These are phyloP conservation scores for Lachnellula suecica DNA, from an alignment of 2,329 filamentous ascomycete species.

Conservation along the genomic window DNA sequence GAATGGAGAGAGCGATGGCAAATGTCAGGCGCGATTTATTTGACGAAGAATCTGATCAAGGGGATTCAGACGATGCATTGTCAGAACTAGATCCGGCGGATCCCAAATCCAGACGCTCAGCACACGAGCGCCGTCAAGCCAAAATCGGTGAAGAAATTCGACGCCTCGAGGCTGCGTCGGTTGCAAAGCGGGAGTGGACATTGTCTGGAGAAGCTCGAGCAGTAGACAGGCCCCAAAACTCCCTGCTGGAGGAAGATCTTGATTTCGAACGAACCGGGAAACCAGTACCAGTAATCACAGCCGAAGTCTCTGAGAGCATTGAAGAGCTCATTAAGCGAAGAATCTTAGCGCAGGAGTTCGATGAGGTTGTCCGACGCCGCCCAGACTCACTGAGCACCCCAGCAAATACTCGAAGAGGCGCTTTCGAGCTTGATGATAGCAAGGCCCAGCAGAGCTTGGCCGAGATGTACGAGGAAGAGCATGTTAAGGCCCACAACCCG, in stretches of 20 bases:
- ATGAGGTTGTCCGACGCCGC: conserved; percentile 81
- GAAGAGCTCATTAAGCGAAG: conserved; percentile 93
- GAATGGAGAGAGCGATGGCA: conserved; percentile 80
- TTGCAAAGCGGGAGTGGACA: conserved; percentile 89
- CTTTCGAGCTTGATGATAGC: conserved; percentile 75
- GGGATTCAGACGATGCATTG: conserved; percentile 63
- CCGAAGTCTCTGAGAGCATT: conserved; percentile 85
- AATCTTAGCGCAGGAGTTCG: conserved; percentile 86
- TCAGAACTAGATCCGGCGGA: conserved; percentile 68
- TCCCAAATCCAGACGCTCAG: conserved; percentile 72
- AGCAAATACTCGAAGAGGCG: conserved; percentile 61
- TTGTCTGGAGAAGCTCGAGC: conserved; percentile 85
- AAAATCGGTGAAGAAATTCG: conserved; percentile 89
- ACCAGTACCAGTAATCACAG: conserved; percentile 89
- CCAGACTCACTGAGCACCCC: conserved; percentile 70
- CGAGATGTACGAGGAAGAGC: conserved; percentile 92
- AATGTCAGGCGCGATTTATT: conserved; percentile 89
- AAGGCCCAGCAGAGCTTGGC: conserved; percentile 87
- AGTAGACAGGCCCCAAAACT: conserved; percentile 81
- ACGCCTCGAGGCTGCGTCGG: conserved; percentile 82
- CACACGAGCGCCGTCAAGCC: conserved; percentile 83
- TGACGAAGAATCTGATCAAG: conserved; percentile 68
- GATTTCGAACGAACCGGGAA: conserved; percentile 96
- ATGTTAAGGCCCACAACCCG: conserved; percentile 75
- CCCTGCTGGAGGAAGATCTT: conserved; percentile 88